These are phyloP conservation scores for Backusella psychrophila DNA, from an alignment of 192 early-diverging fungal genomes.

Conservation along the genomic window DNA sequence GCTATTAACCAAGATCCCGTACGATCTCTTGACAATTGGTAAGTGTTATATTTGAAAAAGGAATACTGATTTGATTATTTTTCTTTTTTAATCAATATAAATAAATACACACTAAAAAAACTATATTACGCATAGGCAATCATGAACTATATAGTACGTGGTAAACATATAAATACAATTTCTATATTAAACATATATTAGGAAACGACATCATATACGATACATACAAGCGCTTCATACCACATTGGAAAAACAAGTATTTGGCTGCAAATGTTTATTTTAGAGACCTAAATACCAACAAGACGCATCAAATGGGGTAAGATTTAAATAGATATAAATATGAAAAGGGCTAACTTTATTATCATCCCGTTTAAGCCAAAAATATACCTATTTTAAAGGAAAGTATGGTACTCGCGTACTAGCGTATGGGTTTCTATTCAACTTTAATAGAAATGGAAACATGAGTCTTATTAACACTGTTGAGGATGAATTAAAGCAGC, in stretches of 20 bases:
- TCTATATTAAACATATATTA: conserved; percentile 6
- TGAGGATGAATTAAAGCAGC: conserved; percentile 42
- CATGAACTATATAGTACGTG: conserved; percentile 34
- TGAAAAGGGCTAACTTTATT: background rate
- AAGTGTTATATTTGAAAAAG: background rate
- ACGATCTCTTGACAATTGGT: conserved; percentile 40
- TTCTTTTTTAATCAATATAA: background rate
- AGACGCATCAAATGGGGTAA: conserved; percentile 44
- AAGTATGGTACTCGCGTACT: conserved; percentile 46
- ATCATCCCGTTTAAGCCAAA: conserved; percentile 8
- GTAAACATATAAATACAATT: background rate
- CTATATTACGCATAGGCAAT: conserved; percentile 27
- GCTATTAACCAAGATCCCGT: conserved; percentile 33
- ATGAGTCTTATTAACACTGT: conserved; percentile 36
- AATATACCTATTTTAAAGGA: conserved; percentile 34
- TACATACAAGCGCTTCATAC: conserved; percentile 21
- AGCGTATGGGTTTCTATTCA: conserved; percentile 50
- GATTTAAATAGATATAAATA: background rate
- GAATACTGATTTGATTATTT: background rate
- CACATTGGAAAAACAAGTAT: conserved; percentile 31
- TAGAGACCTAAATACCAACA: conserved; percentile 33
- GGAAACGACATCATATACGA: conserved; percentile 25
- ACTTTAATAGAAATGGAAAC: conserved; percentile 38
- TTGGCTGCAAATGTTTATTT: conserved; percentile 36
- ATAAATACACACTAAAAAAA: background rate